Evolutionary conservation across 768 basidiomycete species (phyloP), one percentile per base, ranked within the genome.

Genomic region (Termitomyces sp.): DNA sequence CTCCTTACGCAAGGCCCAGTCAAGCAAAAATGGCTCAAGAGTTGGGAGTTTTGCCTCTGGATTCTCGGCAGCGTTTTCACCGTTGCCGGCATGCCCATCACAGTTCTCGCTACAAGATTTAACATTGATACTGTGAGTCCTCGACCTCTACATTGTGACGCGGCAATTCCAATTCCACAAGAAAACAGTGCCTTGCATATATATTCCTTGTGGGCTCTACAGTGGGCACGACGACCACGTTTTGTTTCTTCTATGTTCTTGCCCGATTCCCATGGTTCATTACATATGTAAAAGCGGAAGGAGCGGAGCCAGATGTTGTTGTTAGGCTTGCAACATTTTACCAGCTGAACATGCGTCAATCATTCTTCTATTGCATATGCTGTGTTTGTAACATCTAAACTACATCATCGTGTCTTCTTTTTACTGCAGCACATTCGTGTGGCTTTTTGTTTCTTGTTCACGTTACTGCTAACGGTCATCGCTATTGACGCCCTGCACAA

Each of bases 11-110:
- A 92, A 71, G 86, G 87, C 4, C 86, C 87, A 0, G 72, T 75
- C 45, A 82, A 85, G 65, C 81, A 85, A 4, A 75, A 83, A 33
- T 93, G 91, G 91, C 92, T 92, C 69, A 74, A 81, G 24, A 89
- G 89, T 67, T 84, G 83, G 81, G 90, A 93, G 69, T 92, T 86
- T 68, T 78, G 78, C 45, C 66, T 81, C 18, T 93, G 91, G 91
- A 83, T 78, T 56, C 66, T 82, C 46, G 88, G 87, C 52, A 90
- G 88, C 63, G 62, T 84, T 37, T 62, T 81, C 28, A 83, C 88
- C 5, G 69, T 91, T 48, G 57, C 88, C 16, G 89, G 88, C 1
- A 81, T 93, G 83, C 91, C 90, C 3, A 64, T 87, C 46, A 86
- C 87, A 0, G 78, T 85, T 3, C 70, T 92, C 6, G 61, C 87